Conservation (phyloP, 1,284 basidiomycete genomes). For the Heliocybe sulcata region DNA sequence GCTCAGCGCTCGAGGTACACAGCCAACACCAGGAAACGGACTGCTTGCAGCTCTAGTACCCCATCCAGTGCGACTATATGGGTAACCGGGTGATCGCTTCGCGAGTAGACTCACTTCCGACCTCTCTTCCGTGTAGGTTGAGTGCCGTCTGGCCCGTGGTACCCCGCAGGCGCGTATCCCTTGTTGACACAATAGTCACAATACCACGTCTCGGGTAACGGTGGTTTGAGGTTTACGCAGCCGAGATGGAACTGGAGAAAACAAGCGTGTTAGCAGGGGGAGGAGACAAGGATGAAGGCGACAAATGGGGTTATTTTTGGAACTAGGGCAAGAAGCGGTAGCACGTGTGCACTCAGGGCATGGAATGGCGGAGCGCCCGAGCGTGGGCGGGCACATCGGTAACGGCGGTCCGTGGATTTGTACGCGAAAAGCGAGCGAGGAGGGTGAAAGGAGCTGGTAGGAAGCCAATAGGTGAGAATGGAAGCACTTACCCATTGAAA, state of each 20-base stretch:
- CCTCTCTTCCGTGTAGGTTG: not conserved
- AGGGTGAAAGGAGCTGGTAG: not conserved
- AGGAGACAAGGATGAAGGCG: not conserved
- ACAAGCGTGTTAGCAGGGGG: not conserved
- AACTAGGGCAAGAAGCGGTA: too few relatives aligned
- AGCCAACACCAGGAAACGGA: too few relatives aligned
- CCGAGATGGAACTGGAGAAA: conserved; percentile 49
- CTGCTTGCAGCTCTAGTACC: too few relatives aligned
- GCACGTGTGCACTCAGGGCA: too few relatives aligned
- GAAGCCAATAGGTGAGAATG: not conserved
- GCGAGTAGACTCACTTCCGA: not conserved
- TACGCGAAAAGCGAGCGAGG: not conserved
- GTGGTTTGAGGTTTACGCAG: conserved; percentile 52
- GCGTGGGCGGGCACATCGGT: too few relatives aligned
- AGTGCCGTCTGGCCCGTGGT: not conserved
- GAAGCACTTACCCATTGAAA: conserved; percentile 62
- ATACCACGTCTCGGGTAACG: conserved; percentile 55
- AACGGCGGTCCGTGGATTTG: too few relatives aligned
- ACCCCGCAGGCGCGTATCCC: conserved; percentile 6
- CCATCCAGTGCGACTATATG: too few relatives aligned
- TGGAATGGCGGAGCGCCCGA: too few relatives aligned
- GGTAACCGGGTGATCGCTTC: too few relatives aligned
- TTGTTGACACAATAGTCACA: conserved; percentile 41
- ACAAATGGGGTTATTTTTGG: too few relatives aligned
- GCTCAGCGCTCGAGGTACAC: not conserved